Evolutionary conservation across 2,329 filamentous ascomycete species (phyloP).

Genomic region (Ilyonectria robusta): DNA sequence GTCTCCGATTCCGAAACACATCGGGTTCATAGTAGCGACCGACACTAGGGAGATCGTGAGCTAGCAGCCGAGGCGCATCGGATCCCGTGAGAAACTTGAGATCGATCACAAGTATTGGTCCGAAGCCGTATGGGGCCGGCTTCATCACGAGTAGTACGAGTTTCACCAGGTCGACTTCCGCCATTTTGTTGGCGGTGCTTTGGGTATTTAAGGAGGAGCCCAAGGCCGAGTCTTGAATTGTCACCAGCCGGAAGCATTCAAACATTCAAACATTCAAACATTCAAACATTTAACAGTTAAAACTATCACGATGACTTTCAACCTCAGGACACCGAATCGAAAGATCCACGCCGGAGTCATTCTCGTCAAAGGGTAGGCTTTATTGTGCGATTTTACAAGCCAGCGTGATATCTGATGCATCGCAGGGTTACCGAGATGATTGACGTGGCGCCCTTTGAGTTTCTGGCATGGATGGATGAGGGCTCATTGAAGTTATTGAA

Average conservation of each 20-base stretch:
- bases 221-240: background rate
- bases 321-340: background rate
- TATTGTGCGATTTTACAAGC: background rate
- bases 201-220: background rate
- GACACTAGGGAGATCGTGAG: background rate
- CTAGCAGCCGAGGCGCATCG: background rate
- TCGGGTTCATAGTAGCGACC: background rate
- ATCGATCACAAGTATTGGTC: background rate
- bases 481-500: constrained; percentile 34
- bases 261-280: background rate
- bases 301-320: background rate
- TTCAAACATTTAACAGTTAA: background rate
- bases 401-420: background rate
- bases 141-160: background rate
- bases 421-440: constrained; percentile 51
- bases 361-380: constrained; percentile 29
- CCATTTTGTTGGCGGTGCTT: background rate
- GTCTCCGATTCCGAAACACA: background rate
- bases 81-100: background rate
- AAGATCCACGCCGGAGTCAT: constrained; percentile 37
- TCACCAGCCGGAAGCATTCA: background rate
- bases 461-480: constrained; percentile 41
- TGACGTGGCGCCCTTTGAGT: constrained; percentile 53
- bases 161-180: no score
- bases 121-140: background rate